A percentile compares a stretch with the other conserved stretches of the same genome.
Conservation (phyloP, 345 rosid genomes). For the Mercurialis annua region DNA sequence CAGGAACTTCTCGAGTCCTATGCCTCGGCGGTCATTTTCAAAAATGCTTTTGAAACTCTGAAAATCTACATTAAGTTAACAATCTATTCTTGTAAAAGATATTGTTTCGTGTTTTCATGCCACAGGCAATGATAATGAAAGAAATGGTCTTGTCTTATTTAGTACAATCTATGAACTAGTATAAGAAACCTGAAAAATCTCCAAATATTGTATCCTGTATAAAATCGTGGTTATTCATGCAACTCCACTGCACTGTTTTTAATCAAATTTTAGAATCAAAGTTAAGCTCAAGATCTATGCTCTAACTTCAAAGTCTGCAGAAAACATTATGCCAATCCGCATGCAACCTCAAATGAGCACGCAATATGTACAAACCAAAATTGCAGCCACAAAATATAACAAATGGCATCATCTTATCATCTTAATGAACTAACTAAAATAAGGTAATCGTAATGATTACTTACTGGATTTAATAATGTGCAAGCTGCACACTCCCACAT, state of each 20-base stretch:
- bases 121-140: too few species aligned
- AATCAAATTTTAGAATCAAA: background rate
- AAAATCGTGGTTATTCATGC: background rate
- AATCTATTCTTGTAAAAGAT: too few species aligned
- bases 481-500: conserved; percentile 76
- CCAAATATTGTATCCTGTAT: background rate
- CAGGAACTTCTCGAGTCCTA: too few species aligned
- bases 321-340: background rate
- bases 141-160: too few species aligned
- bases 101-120: too few species aligned
- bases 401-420: background rate
- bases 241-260: too few species aligned
- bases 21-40: too few species aligned
- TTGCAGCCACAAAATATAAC: background rate
- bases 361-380: background rate
- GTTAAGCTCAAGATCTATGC: background rate
- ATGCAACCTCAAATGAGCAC: background rate
- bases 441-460: conserved; percentile 12
- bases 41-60: too few species aligned
- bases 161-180: background rate
- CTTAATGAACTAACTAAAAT: background rate
- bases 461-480: conserved; percentile 77
- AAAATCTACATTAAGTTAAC: too few species aligned
- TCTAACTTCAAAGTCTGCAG: background rate
- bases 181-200: background rate